phyloP scores from a whole-genome alignment of 2,329 filamentous ascomycete genomes.

The Lecanosticta acicola region DNA sequence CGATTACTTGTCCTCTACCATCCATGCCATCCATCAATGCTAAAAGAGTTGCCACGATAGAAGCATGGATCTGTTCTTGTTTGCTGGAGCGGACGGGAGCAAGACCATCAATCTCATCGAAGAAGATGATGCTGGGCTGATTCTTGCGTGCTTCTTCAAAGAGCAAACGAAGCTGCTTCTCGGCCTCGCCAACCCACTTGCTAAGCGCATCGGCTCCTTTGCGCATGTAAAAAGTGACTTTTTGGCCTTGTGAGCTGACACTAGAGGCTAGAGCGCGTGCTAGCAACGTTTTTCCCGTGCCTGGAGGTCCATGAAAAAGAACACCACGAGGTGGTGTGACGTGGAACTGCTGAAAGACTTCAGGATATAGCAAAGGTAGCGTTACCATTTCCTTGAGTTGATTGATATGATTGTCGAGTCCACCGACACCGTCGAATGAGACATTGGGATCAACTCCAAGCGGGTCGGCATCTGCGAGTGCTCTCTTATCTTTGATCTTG shows the following conservation, averaged over 20 bases:
- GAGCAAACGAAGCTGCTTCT: slow-evolving; percentile 84
- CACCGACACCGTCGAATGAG: slow-evolving; percentile 90
- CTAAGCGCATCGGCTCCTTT: slow-evolving; percentile 96
- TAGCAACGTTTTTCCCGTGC: slow-evolving; percentile 95
- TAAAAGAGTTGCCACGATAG: slow-evolving; percentile 89
- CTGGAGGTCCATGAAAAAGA: slow-evolving; percentile 91
- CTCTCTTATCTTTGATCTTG: slow-evolving; percentile 87
- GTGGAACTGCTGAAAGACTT: slow-evolving; percentile 85
- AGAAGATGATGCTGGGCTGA: slow-evolving; percentile 98
- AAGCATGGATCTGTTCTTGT: slow-evolving; percentile 97
- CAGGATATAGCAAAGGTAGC: slow-evolving; percentile 86
- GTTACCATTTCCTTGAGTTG: slow-evolving; percentile 99
- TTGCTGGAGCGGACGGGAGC: slow-evolving; percentile 95
- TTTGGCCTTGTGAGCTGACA: slow-evolving; percentile 79
- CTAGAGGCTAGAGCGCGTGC: slow-evolving; percentile 88
- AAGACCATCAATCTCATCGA: slow-evolving; percentile 96
- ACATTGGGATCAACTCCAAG: slow-evolving; percentile 88
- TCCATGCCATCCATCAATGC: slow-evolving; percentile 98
- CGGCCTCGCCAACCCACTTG: slow-evolving; percentile 98
- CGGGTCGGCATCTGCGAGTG: slow-evolving; percentile 87
- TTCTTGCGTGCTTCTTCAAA: slow-evolving; percentile 95
- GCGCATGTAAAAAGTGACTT: slow-evolving; percentile 99
- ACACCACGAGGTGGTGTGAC: slow-evolving; percentile 93
- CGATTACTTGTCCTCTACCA: slow-evolving; percentile 93
- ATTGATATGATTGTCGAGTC: slow-evolving; percentile 87